Evolutionary conservation across 352 stramenopile genomes (phyloP).

Genomic region (Peronospora farinosa): DNA sequence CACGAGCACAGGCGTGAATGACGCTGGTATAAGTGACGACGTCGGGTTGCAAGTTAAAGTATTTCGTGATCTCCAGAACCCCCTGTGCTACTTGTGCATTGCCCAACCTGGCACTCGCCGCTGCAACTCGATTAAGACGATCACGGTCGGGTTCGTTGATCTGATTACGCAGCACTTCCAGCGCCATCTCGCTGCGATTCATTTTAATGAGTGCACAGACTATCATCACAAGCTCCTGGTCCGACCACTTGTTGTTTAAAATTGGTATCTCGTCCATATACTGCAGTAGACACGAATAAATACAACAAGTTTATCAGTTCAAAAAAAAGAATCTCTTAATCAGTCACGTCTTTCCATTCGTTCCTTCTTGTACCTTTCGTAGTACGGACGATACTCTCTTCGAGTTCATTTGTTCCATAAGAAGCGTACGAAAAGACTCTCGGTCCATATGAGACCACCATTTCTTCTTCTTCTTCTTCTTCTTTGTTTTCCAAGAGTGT

Average conservation of each 20-base stretch:
- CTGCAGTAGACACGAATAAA: conserved; percentile 12
- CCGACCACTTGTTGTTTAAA: conserved; percentile 48
- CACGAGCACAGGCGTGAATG: conserved; percentile 73
- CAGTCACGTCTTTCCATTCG: neutral
- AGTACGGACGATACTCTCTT: conserved; percentile 48
- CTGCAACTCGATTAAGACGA: conserved; percentile 59
- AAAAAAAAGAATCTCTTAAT: too few species aligned
- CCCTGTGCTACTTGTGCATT: conserved; percentile 63
- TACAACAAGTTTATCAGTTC: conserved; percentile 6
- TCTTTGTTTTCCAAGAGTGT: conserved; percentile 9
- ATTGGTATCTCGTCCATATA: conserved; percentile 71
- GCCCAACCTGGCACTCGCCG: conserved; percentile 55
- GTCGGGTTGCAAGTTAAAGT: conserved; percentile 59
- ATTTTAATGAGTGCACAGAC: conserved; percentile 65
- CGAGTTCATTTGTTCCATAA: conserved; percentile 54
- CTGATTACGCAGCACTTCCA: conserved; percentile 59
- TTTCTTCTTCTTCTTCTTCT: conserved; percentile 20
- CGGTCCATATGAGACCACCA: conserved; percentile 57
- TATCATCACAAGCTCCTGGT: conserved; percentile 75
- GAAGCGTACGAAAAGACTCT: conserved; percentile 47
- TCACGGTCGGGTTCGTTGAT: conserved; percentile 45
- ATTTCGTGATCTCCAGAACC: conserved; percentile 59
- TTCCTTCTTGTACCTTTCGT: conserved; percentile 28
- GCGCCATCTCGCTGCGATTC: conserved; percentile 51
- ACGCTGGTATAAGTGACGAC: conserved; percentile 74